Evolutionary conservation across 2,329 filamentous ascomycete genomes (phyloP).

Genomic region (Teratosphaeria nubilosa): DNA sequence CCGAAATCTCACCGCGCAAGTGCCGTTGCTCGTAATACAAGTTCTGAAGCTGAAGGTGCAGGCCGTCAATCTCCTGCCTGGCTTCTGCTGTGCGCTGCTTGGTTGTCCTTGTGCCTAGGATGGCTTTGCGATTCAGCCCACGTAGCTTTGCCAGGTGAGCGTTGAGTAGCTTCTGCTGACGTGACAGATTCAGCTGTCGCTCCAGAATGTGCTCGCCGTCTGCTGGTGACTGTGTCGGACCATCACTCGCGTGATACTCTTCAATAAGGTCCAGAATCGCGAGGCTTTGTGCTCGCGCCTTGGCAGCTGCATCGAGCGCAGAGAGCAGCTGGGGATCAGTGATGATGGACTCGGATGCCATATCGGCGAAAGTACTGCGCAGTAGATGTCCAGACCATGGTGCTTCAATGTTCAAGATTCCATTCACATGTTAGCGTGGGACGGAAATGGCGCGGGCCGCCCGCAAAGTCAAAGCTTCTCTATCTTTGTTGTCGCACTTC

Average conservation of each 20-base stretch:
- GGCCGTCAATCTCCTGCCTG: constrained; percentile 77
- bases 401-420: background rate
- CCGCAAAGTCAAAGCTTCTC: no score
- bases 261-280: constrained; percentile 48
- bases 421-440: background rate
- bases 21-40: constrained; percentile 93
- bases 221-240: constrained; percentile 24
- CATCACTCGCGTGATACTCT: constrained; percentile 9
- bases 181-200: constrained; percentile 51
- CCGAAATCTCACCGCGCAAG: constrained; percentile 76
- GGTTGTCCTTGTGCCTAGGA: constrained; percentile 71
- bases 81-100: constrained; percentile 80
- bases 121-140: constrained; percentile 70
- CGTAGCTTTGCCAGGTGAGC: constrained; percentile 72
- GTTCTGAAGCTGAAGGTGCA: constrained; percentile 91
- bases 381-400: background rate
- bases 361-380: background rate
- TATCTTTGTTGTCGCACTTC: no score
- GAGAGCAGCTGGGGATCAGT: constrained; percentile 55
- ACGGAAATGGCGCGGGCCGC: no score
- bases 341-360: constrained; percentile 30
- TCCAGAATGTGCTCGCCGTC: constrained; percentile 35
- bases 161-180: constrained; percentile 69
- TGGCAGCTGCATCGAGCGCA: constrained; percentile 61
- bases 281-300: constrained; percentile 63